Conservation (phyloP, 2,329 filamentous ascomycete species). For the Pezicula carpinea region DNA sequence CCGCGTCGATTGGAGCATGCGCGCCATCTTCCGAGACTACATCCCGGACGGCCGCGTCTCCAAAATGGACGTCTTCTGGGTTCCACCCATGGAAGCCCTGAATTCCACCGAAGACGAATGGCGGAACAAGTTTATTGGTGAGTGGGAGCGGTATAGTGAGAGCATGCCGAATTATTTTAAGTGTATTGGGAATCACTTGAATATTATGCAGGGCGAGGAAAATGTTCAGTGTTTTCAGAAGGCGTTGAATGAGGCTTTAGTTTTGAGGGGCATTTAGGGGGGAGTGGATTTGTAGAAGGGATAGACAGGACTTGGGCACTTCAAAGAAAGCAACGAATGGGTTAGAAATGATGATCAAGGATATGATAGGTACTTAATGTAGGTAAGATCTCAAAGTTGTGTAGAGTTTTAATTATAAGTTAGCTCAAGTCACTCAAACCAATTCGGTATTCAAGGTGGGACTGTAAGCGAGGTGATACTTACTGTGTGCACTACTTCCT, state of each 20-base stretch:
- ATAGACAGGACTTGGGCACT: no score
- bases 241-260: not conserved
- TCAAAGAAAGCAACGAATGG: no score
- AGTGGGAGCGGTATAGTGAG: not conserved
- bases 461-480: no score
- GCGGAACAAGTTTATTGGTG: not conserved
- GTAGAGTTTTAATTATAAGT: no score
- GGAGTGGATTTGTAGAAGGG: no score
- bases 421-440: no score
- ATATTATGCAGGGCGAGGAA: not conserved
- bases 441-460: no score
- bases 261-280: not conserved
- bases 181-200: not conserved
- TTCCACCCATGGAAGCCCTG: not conserved
- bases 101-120: not conserved
- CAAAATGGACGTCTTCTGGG: not conserved
- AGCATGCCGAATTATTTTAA: not conserved
- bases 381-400: no score
- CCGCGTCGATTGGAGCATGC: not conserved
- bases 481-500: no score
- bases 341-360: no score
- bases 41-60: not conserved
- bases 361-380: no score
- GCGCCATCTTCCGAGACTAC: not conserved
- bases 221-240: not conserved